phyloP scores from a whole-genome alignment of 2,329 filamentous ascomycete genomes.

The Clonostachys sp. region DNA sequence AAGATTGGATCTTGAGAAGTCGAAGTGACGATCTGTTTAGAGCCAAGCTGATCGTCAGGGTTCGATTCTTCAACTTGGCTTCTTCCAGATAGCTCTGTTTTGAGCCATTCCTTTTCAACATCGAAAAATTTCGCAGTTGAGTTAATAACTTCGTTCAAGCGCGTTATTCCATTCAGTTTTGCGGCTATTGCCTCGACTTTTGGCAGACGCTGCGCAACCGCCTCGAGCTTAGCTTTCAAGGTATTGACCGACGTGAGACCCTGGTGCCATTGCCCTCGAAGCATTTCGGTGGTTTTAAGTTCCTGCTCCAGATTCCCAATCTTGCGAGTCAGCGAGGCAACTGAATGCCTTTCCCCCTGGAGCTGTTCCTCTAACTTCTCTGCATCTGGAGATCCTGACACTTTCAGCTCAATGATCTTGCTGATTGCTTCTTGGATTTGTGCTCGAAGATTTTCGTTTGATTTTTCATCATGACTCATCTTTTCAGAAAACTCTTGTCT shows the following conservation, averaged over 20 bases:
- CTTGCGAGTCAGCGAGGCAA: not conserved
- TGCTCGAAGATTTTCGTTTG: not conserved
- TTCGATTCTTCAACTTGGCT: not conserved
- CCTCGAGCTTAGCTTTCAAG: not conserved
- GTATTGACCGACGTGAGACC: not conserved
- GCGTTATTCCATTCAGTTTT: not conserved
- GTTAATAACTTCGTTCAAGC: not conserved
- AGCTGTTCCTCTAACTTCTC: not conserved
- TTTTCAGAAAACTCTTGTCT: not conserved
- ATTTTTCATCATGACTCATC: not conserved
- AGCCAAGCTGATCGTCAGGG: too few species aligned
- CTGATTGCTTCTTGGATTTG: not conserved
- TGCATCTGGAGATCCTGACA: not conserved
- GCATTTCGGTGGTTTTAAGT: not conserved
- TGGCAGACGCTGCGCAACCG: not conserved
- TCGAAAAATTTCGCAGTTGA: conserved; percentile 1
- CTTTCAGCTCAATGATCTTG: not conserved
- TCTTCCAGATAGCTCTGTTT: not conserved
- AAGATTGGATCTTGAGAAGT: too few species aligned
- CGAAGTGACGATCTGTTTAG: too few species aligned
- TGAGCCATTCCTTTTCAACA: not conserved
- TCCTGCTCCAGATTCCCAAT: not conserved
- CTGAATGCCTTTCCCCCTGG: not conserved
- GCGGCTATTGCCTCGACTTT: conserved; percentile 2
- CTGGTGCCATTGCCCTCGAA: not conserved